A percentile compares a stretch with the other conserved stretches of the same genome.
Evolutionary conservation across 805 yeast genomes (phyloP).

Genomic region (Candida bentonensis): DNA sequence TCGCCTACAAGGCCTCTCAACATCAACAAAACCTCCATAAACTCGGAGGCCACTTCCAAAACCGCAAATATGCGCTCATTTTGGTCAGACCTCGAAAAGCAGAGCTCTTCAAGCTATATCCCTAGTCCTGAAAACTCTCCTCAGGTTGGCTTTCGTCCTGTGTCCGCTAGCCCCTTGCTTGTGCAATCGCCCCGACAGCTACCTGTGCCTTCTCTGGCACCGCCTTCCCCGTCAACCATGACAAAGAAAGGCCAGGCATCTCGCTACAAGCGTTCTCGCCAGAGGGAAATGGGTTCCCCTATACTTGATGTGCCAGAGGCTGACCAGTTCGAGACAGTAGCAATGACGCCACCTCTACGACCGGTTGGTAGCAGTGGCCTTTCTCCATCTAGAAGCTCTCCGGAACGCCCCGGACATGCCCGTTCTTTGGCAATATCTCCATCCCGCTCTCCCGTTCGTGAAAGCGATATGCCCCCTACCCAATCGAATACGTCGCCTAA

Average conservation of each 20-base stretch:
- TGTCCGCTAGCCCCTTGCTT: not conserved
- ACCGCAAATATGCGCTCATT: not conserved
- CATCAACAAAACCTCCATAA: not conserved
- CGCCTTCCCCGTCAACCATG: not conserved
- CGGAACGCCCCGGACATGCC: not conserved
- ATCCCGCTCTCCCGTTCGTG: not conserved
- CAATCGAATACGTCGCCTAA: not conserved
- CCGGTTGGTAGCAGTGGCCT: not conserved
- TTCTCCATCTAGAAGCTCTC: not conserved
- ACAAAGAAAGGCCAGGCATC: not conserved
- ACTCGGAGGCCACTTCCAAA: not conserved
- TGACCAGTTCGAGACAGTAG: not conserved
- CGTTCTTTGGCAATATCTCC: not conserved
- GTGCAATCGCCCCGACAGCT: not conserved
- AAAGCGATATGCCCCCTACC: not conserved
- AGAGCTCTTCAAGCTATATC: not conserved
- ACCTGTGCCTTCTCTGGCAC: too few relatives aligned
- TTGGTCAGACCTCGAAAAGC: not conserved
- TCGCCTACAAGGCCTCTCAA: not conserved
- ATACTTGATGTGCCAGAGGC: not conserved
- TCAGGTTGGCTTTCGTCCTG: not conserved
- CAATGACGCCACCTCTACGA: not conserved
- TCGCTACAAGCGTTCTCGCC: slow-evolving; percentile 1
- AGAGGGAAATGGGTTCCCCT: too few relatives aligned
- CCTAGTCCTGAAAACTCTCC: slow-evolving; percentile 1